phyloP scores from a whole-genome alignment of 1,284 basidiomycete species.

The Puccinia hordei region DNA sequence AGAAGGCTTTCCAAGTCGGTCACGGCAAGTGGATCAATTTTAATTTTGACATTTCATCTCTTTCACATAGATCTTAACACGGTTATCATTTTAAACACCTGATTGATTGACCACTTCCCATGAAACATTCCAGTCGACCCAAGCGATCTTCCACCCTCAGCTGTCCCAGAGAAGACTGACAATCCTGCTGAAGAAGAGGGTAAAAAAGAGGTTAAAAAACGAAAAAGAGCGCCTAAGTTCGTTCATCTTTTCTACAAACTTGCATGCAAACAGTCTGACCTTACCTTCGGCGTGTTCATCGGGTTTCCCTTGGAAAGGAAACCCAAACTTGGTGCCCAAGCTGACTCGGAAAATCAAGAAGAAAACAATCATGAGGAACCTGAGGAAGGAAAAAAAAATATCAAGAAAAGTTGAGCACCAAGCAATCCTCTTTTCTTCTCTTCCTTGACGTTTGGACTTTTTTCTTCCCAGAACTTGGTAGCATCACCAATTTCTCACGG shows the following conservation, averaged over 20 bases:
- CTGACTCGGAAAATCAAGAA: neutral
- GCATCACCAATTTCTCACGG: too few relatives aligned
- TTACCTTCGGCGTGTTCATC: neutral
- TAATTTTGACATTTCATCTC: neutral
- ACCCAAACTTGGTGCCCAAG: neutral
- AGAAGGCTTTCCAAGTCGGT: slow-evolving; percentile 37
- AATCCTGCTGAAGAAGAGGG: neutral
- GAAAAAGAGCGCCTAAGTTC: slow-evolving; percentile 23
- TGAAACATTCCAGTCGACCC: slow-evolving; percentile 22
- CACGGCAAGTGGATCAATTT: slow-evolving; percentile 14
- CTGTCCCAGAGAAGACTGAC: slow-evolving; percentile 6
- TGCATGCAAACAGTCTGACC: too few relatives aligned
- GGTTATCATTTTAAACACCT: neutral
- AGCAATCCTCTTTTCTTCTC: neutral
- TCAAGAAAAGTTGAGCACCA: slow-evolving; percentile 1
- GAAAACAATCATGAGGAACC: neutral
- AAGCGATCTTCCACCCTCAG: slow-evolving; percentile 36
- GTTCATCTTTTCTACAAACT: neutral
- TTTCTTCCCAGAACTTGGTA: too few relatives aligned
- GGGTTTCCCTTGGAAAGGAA: neutral
- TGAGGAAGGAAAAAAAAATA: neutral
- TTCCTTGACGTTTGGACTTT: too few relatives aligned
- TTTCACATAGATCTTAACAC: neutral
- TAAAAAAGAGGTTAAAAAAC: slow-evolving; percentile 7
- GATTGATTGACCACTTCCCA: neutral